These are phyloP conservation scores for Phytopythium montanum DNA, from an alignment of 352 stramenopile genomes.

Conservation along the genomic window DNA sequence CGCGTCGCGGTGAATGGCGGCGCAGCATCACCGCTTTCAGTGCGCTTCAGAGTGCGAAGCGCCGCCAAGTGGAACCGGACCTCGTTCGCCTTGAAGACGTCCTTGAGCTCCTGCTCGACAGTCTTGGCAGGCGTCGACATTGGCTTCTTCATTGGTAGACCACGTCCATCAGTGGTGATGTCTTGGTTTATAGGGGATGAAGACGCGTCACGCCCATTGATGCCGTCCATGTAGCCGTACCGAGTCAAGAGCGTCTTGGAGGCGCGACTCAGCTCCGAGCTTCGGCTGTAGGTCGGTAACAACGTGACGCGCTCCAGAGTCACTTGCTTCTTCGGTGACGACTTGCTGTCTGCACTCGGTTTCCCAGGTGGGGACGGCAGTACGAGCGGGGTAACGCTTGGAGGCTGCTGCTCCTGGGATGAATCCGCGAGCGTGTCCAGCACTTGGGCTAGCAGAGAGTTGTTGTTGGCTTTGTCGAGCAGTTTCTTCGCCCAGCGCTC, in stretches of 20 bases:
- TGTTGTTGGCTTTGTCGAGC: constrained; percentile 47
- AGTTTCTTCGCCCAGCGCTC: constrained; percentile 62
- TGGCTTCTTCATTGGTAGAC: constrained; percentile 9
- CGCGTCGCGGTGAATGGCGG: constrained; percentile 15
- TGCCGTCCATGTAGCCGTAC: constrained; percentile 76
- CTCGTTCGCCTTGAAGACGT: constrained; percentile 79
- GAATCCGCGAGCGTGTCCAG: constrained; percentile 52
- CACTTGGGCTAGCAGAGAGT: constrained; percentile 50
- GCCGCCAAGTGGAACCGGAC: constrained; percentile 91
- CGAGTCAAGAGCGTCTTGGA: constrained; percentile 83
- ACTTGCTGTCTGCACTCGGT: background rate
- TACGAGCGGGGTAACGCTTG: background rate
- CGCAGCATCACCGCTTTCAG: background rate
- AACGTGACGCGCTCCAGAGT: background rate
- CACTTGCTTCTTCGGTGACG: constrained; percentile 8
- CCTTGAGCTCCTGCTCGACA: constrained; percentile 67
- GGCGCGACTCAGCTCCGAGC: constrained; percentile 69
- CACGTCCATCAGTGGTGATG: constrained; percentile 8
- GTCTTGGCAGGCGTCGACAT: constrained; percentile 23
- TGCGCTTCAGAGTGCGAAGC: constrained; percentile 31
- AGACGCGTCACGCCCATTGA: constrained; percentile 21
- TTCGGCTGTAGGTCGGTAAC: constrained; percentile 5
- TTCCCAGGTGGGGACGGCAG: background rate
- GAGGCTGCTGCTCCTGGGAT: constrained; percentile 8
- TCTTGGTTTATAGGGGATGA: constrained; percentile 20